These are phyloP conservation scores for Fusarium sp. DNA, from an alignment of 2,329 filamentous ascomycete species.

Conservation along the genomic window DNA sequence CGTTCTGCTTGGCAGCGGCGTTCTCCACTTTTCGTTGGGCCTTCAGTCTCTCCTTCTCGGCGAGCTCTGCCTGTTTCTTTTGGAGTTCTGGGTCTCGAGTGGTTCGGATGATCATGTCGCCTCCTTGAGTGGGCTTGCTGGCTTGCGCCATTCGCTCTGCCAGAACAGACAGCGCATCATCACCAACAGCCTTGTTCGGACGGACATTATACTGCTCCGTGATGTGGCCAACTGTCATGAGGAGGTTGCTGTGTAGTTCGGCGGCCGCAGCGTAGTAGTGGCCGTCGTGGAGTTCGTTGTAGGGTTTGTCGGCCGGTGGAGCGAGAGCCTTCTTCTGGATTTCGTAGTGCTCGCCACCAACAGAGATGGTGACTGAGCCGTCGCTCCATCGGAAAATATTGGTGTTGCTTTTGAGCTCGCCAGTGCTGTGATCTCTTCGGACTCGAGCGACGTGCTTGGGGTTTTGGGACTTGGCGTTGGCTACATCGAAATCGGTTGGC, in stretches of 20 bases:
- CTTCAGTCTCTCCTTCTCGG: slow-evolving; percentile 81
- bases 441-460: slow-evolving; percentile 79
- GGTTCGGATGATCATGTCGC: slow-evolving; percentile 78
- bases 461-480: slow-evolving; percentile 68
- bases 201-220: slow-evolving; percentile 80
- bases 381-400: slow-evolving; percentile 85
- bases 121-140: slow-evolving; percentile 69
- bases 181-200: slow-evolving; percentile 77
- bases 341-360: slow-evolving; percentile 84
- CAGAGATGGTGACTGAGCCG: slow-evolving; percentile 81
- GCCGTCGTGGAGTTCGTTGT: slow-evolving; percentile 78
- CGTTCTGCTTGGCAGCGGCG: slow-evolving; percentile 75
- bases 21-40: slow-evolving; percentile 78
- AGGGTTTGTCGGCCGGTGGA: slow-evolving; percentile 71
- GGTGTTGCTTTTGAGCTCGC: slow-evolving; percentile 81
- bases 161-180: slow-evolving; percentile 79
- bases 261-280: slow-evolving; percentile 84
- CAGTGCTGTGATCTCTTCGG: slow-evolving; percentile 76
- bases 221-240: slow-evolving; percentile 83
- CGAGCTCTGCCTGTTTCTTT: slow-evolving; percentile 80
- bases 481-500: slow-evolving; percentile 69
- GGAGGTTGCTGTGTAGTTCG: slow-evolving; percentile 76
- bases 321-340: slow-evolving; percentile 80
- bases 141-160: slow-evolving; percentile 78
- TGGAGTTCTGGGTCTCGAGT: slow-evolving; percentile 83